Evolutionary conservation across 73 alveolate genomes (phyloP).

Genomic region (Diophrys appendiculata): DNA sequence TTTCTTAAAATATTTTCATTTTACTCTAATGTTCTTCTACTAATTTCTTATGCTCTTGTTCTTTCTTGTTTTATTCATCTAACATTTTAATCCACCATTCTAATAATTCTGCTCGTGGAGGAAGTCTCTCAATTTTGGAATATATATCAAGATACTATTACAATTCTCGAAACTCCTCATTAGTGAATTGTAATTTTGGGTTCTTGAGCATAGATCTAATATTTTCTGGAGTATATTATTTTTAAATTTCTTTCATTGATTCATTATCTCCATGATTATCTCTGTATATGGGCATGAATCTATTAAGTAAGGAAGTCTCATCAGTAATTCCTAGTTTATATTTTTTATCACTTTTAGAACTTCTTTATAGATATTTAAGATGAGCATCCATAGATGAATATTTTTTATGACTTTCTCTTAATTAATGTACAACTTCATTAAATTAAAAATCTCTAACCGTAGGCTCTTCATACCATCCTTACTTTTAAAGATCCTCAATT

Average conservation of each 20-base stretch:
- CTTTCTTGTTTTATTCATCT: background rate
- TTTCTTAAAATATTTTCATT: background rate
- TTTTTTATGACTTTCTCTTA: background rate
- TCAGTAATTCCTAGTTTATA: background rate
- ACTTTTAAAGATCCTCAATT: background rate
- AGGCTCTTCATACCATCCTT: background rate
- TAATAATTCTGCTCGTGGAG: background rate
- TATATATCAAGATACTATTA: background rate
- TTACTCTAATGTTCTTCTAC: background rate
- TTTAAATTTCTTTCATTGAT: background rate
- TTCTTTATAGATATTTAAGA: slow-evolving; percentile 1
- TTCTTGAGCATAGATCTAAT: background rate
- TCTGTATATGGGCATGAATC: background rate
- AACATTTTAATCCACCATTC: slow-evolving; percentile 11
- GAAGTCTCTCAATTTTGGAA: slow-evolving; percentile 2
- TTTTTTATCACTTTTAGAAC: background rate
- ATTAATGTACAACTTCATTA: background rate
- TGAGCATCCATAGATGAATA: background rate
- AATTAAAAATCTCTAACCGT: background rate
- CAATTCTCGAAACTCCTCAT: background rate
- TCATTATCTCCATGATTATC: too few relatives aligned
- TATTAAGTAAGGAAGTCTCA: background rate
- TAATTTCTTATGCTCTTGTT: background rate
- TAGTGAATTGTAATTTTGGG: background rate
- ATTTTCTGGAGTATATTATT: background rate